These are phyloP conservation scores for Heliocybe sulcata DNA, from an alignment of 1,284 basidiomycete species.

Conservation along the genomic window DNA sequence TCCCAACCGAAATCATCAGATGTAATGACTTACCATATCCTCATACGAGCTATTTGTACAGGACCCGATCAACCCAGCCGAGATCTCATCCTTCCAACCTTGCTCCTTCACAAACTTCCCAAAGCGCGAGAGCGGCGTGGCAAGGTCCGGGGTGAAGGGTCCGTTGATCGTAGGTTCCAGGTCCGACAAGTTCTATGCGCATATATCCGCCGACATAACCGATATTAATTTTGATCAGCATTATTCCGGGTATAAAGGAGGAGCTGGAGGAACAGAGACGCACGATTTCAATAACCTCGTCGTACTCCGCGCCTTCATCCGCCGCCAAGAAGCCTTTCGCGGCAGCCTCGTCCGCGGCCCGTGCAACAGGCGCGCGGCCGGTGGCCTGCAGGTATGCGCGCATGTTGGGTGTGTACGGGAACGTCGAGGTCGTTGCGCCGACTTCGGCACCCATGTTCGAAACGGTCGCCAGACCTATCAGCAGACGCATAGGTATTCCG, in stretches of 20 bases:
- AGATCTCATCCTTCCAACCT: conserved; percentile 89
- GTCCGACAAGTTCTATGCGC: conserved; percentile 72
- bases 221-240: no score
- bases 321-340: conserved; percentile 72
- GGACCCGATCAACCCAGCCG: conserved; percentile 91
- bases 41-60: conserved; percentile 98
- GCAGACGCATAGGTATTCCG: no score
- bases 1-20: no score
- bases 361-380: conserved; percentile 82
- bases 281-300: conserved; percentile 92
- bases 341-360: conserved; percentile 84
- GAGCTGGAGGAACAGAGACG: conserved; percentile 19
- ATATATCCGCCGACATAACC: no score
- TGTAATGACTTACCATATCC: conserved; percentile 85
- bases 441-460: conserved; percentile 99
- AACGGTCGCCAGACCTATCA: conserved; percentile 85
- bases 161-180: conserved; percentile 97
- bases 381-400: conserved; percentile 87
- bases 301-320: conserved; percentile 92
- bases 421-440: conserved; percentile 96
- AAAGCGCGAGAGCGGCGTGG: conserved; percentile 94
- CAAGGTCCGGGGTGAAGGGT: conserved; percentile 96
- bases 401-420: conserved; percentile 94
- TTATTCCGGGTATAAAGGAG: no score
- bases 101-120: conserved; percentile 74